Evolutionary conservation across 768 basidiomycete species (phyloP).

Genomic region (Tylopilus balloui): DNA sequence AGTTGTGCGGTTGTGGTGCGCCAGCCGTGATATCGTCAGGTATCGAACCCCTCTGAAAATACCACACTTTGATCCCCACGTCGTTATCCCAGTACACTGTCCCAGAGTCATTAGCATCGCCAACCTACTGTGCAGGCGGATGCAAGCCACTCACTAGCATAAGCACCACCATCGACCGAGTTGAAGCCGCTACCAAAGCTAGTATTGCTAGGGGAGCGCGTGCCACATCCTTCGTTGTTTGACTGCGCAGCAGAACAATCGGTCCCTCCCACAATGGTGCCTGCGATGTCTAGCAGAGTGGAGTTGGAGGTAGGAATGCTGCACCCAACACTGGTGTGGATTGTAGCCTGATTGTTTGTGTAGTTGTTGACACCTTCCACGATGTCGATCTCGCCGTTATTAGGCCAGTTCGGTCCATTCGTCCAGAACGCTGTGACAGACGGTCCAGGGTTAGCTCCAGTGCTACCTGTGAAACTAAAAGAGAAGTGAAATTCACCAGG

Average conservation of each 20-base stretch:
- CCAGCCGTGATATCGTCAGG: constrained; percentile 74
- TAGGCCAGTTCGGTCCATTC: constrained; percentile 44
- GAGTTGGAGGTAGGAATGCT: constrained; percentile 47
- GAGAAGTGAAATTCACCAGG: constrained; percentile 38
- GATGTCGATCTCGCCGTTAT: constrained; percentile 75
- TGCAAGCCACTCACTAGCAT: constrained; percentile 63
- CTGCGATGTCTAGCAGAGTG: constrained; percentile 50
- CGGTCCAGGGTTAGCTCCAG: neutral
- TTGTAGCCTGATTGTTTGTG: constrained; percentile 75
- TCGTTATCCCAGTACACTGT: constrained; percentile 33
- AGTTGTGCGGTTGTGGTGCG: constrained; percentile 67
- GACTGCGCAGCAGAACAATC: constrained; percentile 70
- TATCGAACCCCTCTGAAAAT: constrained; percentile 70
- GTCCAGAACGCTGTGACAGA: constrained; percentile 41
- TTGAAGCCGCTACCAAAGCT: constrained; percentile 90
- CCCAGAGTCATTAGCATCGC: neutral
- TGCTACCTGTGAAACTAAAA: neutral
- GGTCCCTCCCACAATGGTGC: constrained; percentile 61
- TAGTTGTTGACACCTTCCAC: constrained; percentile 81
- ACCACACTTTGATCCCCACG: constrained; percentile 81
- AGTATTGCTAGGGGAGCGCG: constrained; percentile 52
- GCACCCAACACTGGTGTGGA: constrained; percentile 76
- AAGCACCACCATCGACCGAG: constrained; percentile 78
- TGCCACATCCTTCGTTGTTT: constrained; percentile 78
- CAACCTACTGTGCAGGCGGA: neutral